Base-by-base conservation (phyloP, 2,329 filamentous ascomycete species). In the Colletotrichum australisinense region DNA sequence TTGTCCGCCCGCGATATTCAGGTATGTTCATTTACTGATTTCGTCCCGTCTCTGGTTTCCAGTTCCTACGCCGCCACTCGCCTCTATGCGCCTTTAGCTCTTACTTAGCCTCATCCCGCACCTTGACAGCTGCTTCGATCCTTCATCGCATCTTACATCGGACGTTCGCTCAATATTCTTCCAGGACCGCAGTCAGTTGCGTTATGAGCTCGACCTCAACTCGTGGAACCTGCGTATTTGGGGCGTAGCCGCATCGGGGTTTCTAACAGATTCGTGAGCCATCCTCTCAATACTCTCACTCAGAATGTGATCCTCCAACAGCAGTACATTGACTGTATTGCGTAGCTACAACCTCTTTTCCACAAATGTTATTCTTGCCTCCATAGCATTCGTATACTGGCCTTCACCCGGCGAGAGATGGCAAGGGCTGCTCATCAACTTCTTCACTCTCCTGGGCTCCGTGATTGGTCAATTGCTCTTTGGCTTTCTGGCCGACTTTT, bases 161-260 rank as follows among this genome's bases (percentile, higher is more conserved):
- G 38, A n/a, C 42, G 55, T 26, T 38, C 2, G 24, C 67, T 60
- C 42, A 70, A 22, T 24, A 24, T n/a, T 52, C 12, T 46, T 49
- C 8, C 75, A 88, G 86, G 87, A 88, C 78, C 86, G 87, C 63
- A 82, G 84, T 69, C 87, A 88, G 76, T 76, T 89, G 46, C 84
- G 87, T 72, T 88, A 88, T 77, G 87, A 88, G 76, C 83, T 89
- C 46, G 87, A 89, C 73, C 80, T 89, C 22, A 89, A 89, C 76
- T 85, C 86, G 1, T 89, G 87, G 87, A 89, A 88, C 76, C 78
- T 88, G 63, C 83, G 87, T 55, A 88, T 88, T 56, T 88, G 87
- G 87, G 86, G 85, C 3, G 87, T 89, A 35, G 86, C 87, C n/a
- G 87, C 87, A 58, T 88, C 87, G 0, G 87, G 87, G 9, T 89